Percentiles rank a stretch among this genome's conserved stretches.
phyloP scores from a whole-genome alignment of 2,329 filamentous ascomycete genomes.

The Neofusicoccum umdonicola region DNA sequence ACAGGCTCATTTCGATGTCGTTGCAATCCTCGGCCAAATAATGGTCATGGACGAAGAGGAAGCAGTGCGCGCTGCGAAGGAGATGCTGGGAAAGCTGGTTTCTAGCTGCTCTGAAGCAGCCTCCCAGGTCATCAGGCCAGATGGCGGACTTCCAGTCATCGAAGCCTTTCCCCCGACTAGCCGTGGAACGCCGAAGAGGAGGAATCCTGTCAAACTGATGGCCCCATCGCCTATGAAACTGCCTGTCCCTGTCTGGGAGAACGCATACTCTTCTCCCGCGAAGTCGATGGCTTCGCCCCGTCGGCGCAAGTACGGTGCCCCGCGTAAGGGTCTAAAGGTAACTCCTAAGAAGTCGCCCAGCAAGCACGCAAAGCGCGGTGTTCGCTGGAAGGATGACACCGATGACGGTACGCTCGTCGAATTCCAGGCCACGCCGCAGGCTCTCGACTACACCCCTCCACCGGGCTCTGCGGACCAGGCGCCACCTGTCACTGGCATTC shows the following conservation, averaged over 20 bases:
- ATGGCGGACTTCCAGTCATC: conserved; percentile 62
- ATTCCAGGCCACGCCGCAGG: conserved; percentile 86
- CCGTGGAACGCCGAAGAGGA: conserved; percentile 73
- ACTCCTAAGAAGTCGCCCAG: conserved; percentile 71
- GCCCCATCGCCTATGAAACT: conserved; percentile 49
- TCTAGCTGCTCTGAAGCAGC: conserved; percentile 71
- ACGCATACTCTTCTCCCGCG: conserved; percentile 57
- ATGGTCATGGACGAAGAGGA: conserved; percentile 79
- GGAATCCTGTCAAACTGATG: conserved; percentile 50
- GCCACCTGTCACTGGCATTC: conserved; percentile 39
- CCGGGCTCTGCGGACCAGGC: conserved; percentile 54
- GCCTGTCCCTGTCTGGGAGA: conserved; percentile 23
- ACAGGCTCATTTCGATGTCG: conserved; percentile 86
- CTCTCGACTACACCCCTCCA: conserved; percentile 55
- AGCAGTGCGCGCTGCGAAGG: conserved; percentile 75
- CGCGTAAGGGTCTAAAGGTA: conserved; percentile 64
- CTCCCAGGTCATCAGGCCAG: conserved; percentile 85
- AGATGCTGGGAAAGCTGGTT: conserved; percentile 73
- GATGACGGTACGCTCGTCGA: conserved; percentile 84
- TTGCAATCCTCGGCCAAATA: conserved; percentile 78
- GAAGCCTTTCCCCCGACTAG: conserved; percentile 70
- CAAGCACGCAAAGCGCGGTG: conserved; percentile 64
- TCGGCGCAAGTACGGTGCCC: conserved; percentile 64
- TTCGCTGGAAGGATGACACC: conserved; percentile 90
- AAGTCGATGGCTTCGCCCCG: conserved; percentile 69